Base-by-base conservation (phyloP, 495 filamentous ascomycete species). In the Aspergillus nanangensis region DNA sequence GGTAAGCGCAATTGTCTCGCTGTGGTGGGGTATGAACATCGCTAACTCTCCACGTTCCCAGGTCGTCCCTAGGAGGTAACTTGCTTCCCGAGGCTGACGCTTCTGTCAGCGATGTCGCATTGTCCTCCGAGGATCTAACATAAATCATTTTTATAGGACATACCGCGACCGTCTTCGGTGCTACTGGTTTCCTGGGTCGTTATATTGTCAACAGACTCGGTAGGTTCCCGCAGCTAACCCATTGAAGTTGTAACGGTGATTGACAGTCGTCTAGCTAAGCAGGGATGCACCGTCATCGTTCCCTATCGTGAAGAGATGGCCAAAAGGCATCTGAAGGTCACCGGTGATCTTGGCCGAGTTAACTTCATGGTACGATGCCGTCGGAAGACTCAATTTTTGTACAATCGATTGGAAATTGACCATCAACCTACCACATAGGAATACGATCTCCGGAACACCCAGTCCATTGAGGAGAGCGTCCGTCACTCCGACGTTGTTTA, bases 141-240 rank as follows among this genome's bases (percentile, higher is more conserved):
- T 17, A 53, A 53, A 43, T 56, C 41, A 36, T 42, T 47, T 53
- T 53, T 74, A n/a, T n/a, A 89, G 91, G 89, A 42, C 89, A 97
- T 67, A 96, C 90, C 48, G 91, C 86, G 25, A 99, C 93, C 33
- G 90, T 99, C 58, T 99, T 99, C 68, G 93, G 93, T 68, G 94
- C 94, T 51, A 95, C 92, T 33, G 93, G 93, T 51, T 90, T 94
- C 65, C 77, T 99, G 31, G 93, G 93, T 58, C 84, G 93, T 57
- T 99, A 99, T 67, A 94, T 99, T 67, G 93, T 97, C 58, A 94
- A 95, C 70, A 80, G 86, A 58, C 82, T 99, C 59, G 93, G 93
- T 95, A 78, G 52, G 78, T 59, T n/a, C 21, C 11, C n/a, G 4
- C 14, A 38, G 37, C 19, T 23, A 32, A 20, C 22, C 5, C 38